Conservation (phyloP, 257 asterid species). For the Rehmannia glutinosa region DNA sequence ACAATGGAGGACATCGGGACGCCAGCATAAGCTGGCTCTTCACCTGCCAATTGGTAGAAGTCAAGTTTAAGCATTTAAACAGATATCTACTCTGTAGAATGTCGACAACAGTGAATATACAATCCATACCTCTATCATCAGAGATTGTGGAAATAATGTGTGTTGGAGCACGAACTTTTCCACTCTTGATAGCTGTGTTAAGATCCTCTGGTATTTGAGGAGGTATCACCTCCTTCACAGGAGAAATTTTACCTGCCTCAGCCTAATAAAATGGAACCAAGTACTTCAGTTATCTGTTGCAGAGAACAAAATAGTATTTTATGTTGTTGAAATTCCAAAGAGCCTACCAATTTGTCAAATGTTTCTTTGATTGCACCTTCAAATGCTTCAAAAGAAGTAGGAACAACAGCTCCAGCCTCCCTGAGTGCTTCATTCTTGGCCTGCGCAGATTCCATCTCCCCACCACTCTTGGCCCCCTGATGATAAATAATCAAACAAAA, state of each 20-base stretch:
- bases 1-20: slow-evolving; percentile 96
- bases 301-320: neutral
- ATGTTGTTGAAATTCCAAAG: neutral
- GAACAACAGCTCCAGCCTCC: slow-evolving; percentile 96
- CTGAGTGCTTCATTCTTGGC: slow-evolving; percentile 92
- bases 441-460: slow-evolving; percentile 99
- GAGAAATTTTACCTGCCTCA: slow-evolving; percentile 64
- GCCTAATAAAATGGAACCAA: slow-evolving; percentile 39
- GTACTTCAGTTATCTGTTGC: slow-evolving; percentile 4
- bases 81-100: neutral
- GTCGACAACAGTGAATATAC: neutral
- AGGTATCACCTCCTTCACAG: slow-evolving; percentile 83
- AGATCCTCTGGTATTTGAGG: slow-evolving; percentile 99
- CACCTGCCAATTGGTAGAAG: slow-evolving; percentile 54
- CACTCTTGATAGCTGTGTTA: slow-evolving; percentile 83
- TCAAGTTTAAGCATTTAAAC: slow-evolving; percentile 16
- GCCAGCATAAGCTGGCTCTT: slow-evolving; percentile 95
- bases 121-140: slow-evolving; percentile 81
- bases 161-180: slow-evolving; percentile 99
- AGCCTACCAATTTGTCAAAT: slow-evolving; percentile 66
- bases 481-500: slow-evolving; percentile 6
- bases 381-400: slow-evolving; percentile 94
- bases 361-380: slow-evolving; percentile 82
- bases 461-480: slow-evolving; percentile 99
- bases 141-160: slow-evolving; percentile 97